Conservation (phyloP, 2,329 filamentous ascomycete species). For the Fusarium sp. region DNA sequence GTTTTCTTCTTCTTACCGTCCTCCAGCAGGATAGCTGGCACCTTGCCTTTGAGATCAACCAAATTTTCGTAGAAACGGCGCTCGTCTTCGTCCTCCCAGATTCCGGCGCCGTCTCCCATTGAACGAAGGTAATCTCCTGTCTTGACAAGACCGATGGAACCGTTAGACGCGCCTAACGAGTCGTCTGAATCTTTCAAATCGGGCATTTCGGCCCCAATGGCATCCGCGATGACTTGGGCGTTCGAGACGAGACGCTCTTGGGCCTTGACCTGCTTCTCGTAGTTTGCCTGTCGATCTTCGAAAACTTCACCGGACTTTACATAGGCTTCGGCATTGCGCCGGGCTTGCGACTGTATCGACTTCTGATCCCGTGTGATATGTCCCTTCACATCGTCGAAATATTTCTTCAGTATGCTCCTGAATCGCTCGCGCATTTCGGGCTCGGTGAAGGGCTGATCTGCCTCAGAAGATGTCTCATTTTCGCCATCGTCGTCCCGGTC, state of each 20-base stretch:
- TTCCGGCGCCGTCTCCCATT: constrained; percentile 90
- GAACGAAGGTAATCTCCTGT: constrained; percentile 93
- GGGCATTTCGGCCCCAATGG: constrained; percentile 92
- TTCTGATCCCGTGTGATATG: constrained; percentile 95
- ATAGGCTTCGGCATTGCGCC: constrained; percentile 97
- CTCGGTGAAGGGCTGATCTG: constrained; percentile 82
- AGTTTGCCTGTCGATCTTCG: constrained; percentile 95
- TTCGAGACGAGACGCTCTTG: constrained; percentile 93
- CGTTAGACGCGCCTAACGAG: constrained; percentile 73
- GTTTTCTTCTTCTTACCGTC: constrained; percentile 94
- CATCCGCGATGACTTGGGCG: constrained; percentile 91
- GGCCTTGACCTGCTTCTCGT: constrained; percentile 92
- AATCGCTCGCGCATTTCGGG: constrained; percentile 88
- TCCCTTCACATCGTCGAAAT: constrained; percentile 92
- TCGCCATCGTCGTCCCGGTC: constrained; percentile 60
- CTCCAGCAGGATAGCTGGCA: constrained; percentile 92
- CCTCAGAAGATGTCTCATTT: constrained; percentile 51
- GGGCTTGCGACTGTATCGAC: constrained; percentile 85
- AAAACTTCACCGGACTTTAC: constrained; percentile 99
- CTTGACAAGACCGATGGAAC: constrained; percentile 93
- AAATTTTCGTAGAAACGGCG: constrained; percentile 98
- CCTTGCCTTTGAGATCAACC: constrained; percentile 94
- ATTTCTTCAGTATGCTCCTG: constrained; percentile 85
- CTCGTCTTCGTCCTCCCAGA: constrained; percentile 99
- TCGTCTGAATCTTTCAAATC: constrained; percentile 89